Evolutionary conservation across 2,329 filamentous ascomycete genomes (phyloP), one percentile per base, ranked within the genome.

Genomic region (Xylaria sp.): DNA sequence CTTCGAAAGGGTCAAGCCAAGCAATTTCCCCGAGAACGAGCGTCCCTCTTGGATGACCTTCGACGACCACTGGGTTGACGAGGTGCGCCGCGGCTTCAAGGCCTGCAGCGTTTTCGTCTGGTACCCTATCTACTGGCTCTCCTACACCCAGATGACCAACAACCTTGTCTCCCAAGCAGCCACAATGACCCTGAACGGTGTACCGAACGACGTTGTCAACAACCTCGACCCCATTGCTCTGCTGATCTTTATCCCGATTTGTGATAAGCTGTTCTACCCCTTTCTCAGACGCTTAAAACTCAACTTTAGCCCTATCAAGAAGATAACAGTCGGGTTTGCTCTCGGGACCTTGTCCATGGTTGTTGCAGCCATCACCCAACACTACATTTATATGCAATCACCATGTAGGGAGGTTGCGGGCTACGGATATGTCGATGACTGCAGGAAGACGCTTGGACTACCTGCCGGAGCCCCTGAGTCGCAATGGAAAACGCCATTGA

Each of bases 41-140:
- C 85, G 85, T 50, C 89, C 89, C 0, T 39, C 50, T 0, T 92
- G 88, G 88, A 92, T 92, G 87, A 89, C 86, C 0, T 92, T 91
- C 63, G 89, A 93, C 58, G 90, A 93, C 62, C 83, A 84, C 48
- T 93, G 89, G 89, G 89, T 93, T 29, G 89, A 91, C 67, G 88
- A 92, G 68, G 85, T 92, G 44, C 79, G 79, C 48, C 86, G 89
- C 72, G 89, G 88, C 57, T 76, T 89, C 52, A 78, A 81, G 63
- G 87, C 87, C 52, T 90, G 87, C 76, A 78, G 82, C 60, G 88
- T 91, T 29, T 92, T 90, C 71, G 71, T 85, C 57, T 91, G 87
- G 77, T 81, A 86, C 52, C 87, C 88, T 39, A 79, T 86, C 60
- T 85, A 82, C 72, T 84, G 81, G 76, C 72, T 81, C 50, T 76